Evolutionary conservation across 2,329 filamentous ascomycete species (phyloP).

Genomic region (Curvularia verruculosa): DNA sequence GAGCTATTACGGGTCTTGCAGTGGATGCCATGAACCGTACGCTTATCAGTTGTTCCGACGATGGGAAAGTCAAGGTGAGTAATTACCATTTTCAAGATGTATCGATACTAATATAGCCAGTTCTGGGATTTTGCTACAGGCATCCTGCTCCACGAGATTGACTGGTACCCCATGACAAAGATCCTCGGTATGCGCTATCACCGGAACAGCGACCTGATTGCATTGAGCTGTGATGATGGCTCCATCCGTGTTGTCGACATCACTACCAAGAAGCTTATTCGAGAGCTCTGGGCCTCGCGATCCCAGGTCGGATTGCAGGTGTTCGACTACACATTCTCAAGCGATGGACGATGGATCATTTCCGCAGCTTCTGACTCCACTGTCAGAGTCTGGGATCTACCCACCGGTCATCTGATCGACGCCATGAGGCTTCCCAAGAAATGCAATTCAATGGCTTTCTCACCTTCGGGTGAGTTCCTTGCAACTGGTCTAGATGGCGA

Average conservation of each 20-base stretch:
- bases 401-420: constrained; percentile 94
- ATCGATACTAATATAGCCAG: constrained; percentile 40
- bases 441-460: constrained; percentile 87
- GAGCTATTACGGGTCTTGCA: constrained; percentile 81
- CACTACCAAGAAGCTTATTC: constrained; percentile 85
- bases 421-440: constrained; percentile 79
- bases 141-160: constrained; percentile 76
- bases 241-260: constrained; percentile 89
- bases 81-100: neutral
- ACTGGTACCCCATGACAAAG: constrained; percentile 79
- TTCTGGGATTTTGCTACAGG: constrained; percentile 97
- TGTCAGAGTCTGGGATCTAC: constrained; percentile 90
- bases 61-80: constrained; percentile 81
- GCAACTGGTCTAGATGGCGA: constrained; percentile 83
- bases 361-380: constrained; percentile 81
- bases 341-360: constrained; percentile 91
- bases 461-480: constrained; percentile 88
- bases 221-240: constrained; percentile 85
- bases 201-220: constrained; percentile 80
- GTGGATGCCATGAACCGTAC: constrained; percentile 88
- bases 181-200: constrained; percentile 83
- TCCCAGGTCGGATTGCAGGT: constrained; percentile 49
- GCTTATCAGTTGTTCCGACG: constrained; percentile 83
- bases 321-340: constrained; percentile 72
- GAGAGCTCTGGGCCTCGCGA: constrained; percentile 80